Evolutionary conservation across 2,329 filamentous ascomycete species (phyloP).

Genomic region (Parasarocladium wereldwijsianum): DNA sequence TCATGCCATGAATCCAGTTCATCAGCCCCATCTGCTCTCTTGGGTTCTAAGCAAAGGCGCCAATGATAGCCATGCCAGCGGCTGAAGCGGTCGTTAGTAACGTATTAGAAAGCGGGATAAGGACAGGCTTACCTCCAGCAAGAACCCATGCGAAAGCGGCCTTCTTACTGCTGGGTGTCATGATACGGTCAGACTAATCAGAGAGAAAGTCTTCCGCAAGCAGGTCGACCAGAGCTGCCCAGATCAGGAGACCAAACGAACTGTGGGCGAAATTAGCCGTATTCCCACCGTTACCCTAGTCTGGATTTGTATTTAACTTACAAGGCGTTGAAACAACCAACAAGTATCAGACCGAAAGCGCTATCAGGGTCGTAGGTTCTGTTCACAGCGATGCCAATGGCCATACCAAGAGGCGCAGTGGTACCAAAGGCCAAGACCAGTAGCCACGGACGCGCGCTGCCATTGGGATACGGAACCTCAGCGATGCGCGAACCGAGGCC

Average conservation of each 20-base stretch:
- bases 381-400: conserved; percentile 42
- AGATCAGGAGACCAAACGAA: conserved; percentile 45
- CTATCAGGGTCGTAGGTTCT: conserved; percentile 47
- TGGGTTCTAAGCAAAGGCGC: conserved; percentile 17
- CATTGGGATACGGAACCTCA: conserved; percentile 43
- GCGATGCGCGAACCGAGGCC: conserved; percentile 59
- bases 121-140: conserved; percentile 27
- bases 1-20: too few species aligned
- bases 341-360: conserved; percentile 47
- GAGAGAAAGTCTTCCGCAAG: conserved; percentile 52
- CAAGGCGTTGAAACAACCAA: conserved; percentile 52
- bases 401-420: conserved; percentile 50
- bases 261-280: conserved; percentile 14
- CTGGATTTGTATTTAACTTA: conserved; percentile 20
- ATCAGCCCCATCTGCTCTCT: too few species aligned
- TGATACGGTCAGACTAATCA: conserved; percentile 32
- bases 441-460: conserved; percentile 43
- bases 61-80: conserved; percentile 18
- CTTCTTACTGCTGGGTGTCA: conserved; percentile 38
- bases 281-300: background rate
- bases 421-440: conserved; percentile 48
- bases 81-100: conserved; percentile 9
- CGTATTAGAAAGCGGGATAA: background rate
- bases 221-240: conserved; percentile 48
- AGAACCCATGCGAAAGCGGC: conserved; percentile 36